phyloP scores from a whole-genome alignment of 805 yeast genomes.

The Clavispora fructus region DNA sequence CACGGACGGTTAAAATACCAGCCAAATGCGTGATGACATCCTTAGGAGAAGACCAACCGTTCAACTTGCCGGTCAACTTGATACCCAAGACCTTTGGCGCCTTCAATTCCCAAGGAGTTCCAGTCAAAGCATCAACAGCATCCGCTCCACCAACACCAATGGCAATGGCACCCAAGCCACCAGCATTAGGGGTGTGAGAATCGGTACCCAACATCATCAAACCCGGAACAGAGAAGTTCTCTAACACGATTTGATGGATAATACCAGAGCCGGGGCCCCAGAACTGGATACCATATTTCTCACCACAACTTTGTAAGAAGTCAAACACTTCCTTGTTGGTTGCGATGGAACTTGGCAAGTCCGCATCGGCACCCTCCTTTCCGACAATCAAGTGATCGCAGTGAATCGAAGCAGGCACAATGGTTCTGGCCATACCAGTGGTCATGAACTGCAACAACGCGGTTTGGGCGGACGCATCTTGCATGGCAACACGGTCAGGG shows the following conservation, averaged over 20 bases:
- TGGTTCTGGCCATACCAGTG: conserved; percentile 80
- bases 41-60: conserved; percentile 96
- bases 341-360: conserved; percentile 73
- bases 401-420: conserved; percentile 93
- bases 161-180: conserved; percentile 97
- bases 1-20: conserved; percentile 89
- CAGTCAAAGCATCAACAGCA: conserved; percentile 96
- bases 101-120: conserved; percentile 97
- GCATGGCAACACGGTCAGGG: conserved; percentile 99
- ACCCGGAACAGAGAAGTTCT: conserved; percentile 96
- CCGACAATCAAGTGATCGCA: conserved; percentile 99
- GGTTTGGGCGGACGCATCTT: conserved; percentile 99
- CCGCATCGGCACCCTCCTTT: conserved; percentile 83
- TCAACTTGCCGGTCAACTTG: conserved; percentile 80
- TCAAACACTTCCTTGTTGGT: conserved; percentile 94
- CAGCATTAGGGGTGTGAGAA: conserved; percentile 98
- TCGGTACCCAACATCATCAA: conserved; percentile 96
- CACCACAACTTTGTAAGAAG: conserved; percentile 87
- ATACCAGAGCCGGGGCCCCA: conserved; percentile 99
- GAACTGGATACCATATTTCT: conserved; percentile 93
- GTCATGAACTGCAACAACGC: conserved; percentile 98
- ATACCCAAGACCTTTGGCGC: conserved; percentile 96
- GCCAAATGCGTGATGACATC: conserved; percentile 92
- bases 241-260: conserved; percentile 95
- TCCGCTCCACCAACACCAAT: conserved; percentile 99